Conservation (phyloP, 805 yeast genomes). For the Kurtzmaniella fragi region DNA sequence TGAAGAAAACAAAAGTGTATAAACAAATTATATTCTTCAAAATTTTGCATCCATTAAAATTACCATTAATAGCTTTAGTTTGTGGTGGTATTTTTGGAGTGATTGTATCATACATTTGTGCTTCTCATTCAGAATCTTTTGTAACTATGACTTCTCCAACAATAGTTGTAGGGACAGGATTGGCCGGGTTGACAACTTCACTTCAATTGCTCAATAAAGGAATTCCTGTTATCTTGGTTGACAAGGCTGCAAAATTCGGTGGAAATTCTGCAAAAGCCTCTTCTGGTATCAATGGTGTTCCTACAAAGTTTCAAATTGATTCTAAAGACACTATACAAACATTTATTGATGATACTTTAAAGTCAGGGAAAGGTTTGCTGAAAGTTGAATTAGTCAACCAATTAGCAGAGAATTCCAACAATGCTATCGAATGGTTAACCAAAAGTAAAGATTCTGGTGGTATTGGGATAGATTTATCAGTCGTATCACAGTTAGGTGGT, state of each 20-base stretch:
- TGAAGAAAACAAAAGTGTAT: too few species aligned
- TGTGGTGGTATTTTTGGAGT: too few species aligned
- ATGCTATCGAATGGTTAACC: constrained; percentile 31
- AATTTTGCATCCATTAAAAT: too few species aligned
- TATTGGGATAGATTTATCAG: constrained; percentile 22
- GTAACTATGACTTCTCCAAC: constrained; percentile 2
- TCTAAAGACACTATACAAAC: constrained; percentile 19
- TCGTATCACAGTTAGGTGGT: constrained; percentile 36
- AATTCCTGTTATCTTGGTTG: constrained; percentile 41
- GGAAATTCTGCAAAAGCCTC: constrained; percentile 62
- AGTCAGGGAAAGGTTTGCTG: constrained; percentile 28
- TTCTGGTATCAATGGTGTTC: constrained; percentile 51
- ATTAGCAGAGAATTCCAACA: constrained; percentile 20
- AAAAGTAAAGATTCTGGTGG: constrained; percentile 7
- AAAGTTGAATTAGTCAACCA: constrained; percentile 18
- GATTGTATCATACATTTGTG: background rate
- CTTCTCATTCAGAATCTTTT: too few species aligned
- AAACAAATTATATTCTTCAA: too few species aligned
- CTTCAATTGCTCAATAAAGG: constrained; percentile 32
- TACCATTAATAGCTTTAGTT: too few species aligned
- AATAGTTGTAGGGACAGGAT: constrained; percentile 50
- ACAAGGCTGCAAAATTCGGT: constrained; percentile 46
- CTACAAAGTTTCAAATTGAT: constrained; percentile 22
- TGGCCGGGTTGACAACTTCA: constrained; percentile 50
- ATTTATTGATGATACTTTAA: constrained; percentile 26